A percentile compares a stretch with the other conserved stretches of the same genome.
Evolutionary conservation across 257 asterid genomes (phyloP).

Genomic region (Solanum habrochaites): DNA sequence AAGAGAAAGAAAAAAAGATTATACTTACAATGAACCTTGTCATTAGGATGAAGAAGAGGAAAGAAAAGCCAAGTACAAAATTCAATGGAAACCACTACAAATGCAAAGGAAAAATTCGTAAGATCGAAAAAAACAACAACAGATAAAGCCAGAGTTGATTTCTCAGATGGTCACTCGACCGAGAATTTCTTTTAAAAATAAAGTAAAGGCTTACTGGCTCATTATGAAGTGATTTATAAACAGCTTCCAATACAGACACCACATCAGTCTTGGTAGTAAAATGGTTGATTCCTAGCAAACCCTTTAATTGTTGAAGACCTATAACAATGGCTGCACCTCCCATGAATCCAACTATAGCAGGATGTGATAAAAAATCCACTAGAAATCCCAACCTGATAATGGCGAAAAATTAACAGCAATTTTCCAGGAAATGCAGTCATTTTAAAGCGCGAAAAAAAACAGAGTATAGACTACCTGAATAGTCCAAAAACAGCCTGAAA

Average conservation of each 20-base stretch:
- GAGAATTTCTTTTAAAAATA: not conserved
- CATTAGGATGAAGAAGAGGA: slow-evolving; percentile 70
- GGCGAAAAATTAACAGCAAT: not conserved
- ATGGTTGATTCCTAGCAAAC: slow-evolving; percentile 51
- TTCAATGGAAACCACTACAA: slow-evolving; percentile 68
- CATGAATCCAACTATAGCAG: slow-evolving; percentile 85
- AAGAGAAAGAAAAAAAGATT: not conserved
- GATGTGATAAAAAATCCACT: slow-evolving; percentile 79
- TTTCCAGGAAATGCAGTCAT: not conserved
- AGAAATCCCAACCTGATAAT: slow-evolving; percentile 59
- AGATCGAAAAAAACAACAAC: not conserved
- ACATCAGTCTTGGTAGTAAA: slow-evolving; percentile 60
- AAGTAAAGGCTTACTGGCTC: slow-evolving; percentile 14
- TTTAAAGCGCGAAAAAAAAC: not conserved
- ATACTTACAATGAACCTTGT: slow-evolving; percentile 14
- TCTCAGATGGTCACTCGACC: not conserved
- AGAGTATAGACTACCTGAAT: not conserved
- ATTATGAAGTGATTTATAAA: slow-evolving; percentile 31
- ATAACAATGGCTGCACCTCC: slow-evolving; percentile 85
- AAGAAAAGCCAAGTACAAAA: slow-evolving; percentile 65
- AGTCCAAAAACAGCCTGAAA: slow-evolving; percentile 17
- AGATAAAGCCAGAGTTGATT: not conserved
- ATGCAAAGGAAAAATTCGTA: not conserved
- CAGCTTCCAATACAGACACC: slow-evolving; percentile 43
- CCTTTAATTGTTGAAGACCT: slow-evolving; percentile 77